These are phyloP conservation scores for Clonostachys chloroleuca DNA, from an alignment of 2,329 filamentous ascomycete genomes.

Conservation along the genomic window DNA sequence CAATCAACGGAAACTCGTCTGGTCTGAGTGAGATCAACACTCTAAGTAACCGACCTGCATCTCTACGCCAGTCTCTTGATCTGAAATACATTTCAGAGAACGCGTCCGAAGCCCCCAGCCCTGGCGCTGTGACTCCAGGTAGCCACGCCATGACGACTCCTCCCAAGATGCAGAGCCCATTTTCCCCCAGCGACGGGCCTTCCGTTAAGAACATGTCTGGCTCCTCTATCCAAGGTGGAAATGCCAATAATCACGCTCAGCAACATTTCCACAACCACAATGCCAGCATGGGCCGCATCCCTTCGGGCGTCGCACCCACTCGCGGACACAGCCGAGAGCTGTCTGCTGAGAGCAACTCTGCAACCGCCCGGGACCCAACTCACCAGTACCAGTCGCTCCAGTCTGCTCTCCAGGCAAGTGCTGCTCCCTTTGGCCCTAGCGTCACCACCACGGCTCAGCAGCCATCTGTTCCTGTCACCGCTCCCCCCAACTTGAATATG, in stretches of 20 bases:
- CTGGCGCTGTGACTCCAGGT: conserved; percentile 38
- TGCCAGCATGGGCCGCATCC: conserved; percentile 76
- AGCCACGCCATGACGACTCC: conserved; percentile 52
- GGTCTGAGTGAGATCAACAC: conserved; percentile 36
- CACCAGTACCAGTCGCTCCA: conserved; percentile 55
- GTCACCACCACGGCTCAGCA: conserved; percentile 13
- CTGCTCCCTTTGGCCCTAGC: conserved; percentile 71
- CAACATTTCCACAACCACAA: conserved; percentile 74
- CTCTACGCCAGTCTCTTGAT: conserved; percentile 55
- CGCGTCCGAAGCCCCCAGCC: conserved; percentile 26
- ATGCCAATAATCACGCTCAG: conserved; percentile 55
- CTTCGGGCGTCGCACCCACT: conserved; percentile 57
- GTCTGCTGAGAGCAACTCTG: conserved; percentile 41
- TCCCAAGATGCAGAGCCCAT: conserved; percentile 79
- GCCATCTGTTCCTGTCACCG: not conserved
- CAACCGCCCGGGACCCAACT: conserved; percentile 34
- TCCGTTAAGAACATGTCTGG: conserved; percentile 70
- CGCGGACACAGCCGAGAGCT: conserved; percentile 69
- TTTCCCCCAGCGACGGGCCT: conserved; percentile 84
- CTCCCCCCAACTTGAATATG: conserved; percentile 6
- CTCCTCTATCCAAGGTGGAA: conserved; percentile 27
- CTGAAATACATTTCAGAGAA: conserved; percentile 45
- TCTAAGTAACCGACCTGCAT: conserved; percentile 36
- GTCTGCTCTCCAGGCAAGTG: conserved; percentile 75
- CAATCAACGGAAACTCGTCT: conserved; percentile 31